Base-by-base conservation (phyloP, 805 yeast species). In the Tetrapisispora phaffii region DNA sequence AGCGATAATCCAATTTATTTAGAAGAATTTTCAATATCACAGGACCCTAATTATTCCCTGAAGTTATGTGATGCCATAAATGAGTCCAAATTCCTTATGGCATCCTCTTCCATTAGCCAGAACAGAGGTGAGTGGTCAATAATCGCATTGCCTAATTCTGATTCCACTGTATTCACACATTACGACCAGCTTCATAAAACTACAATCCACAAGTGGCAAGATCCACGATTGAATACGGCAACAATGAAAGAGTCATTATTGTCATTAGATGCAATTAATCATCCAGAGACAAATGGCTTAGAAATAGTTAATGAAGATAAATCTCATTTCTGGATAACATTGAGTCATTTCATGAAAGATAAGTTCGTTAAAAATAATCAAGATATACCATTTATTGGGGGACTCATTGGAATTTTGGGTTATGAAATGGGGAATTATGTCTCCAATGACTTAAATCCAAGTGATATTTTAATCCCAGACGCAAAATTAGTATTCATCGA, bases 371-470 rank as follows among this genome's bases (percentile, higher is more conserved):
- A 41, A 7, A 46, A 50, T 19, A 35, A 38, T n/a, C 44, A 68
- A 7, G 64, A 67, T 0, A 66, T 86, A 17, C 95, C 96, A 1
- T 93, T 93, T 55, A 67, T 79, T 46, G 97, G 98, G n/a, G 99
- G 99, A 0, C 71, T 85, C 28, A 69, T 89, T 44, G 99, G 99
- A 4, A 70, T 82, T 35, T 62, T 93, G 10, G 82, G 95, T 0
- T 93, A 93, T 59, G 98, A 90, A 60, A 90, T 85, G 65, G 95
- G 95, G 0, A 74, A 74, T 22, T 72, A 70, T 42, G 55, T 71
- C 1, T 24, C 44, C 7, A 67, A 72, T 29, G 50, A 73, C 2
- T 9, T 39, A 9, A 68, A 77, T 1, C 57, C 55, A 2, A 58
- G 48, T 21, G 41, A 39, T 20, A 7, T 24, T 12, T 32, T 41